Evolutionary conservation across 148 eudicot species (phyloP), one percentile per base, ranked within the genome.

Genomic region (Vaccinium corymbosum): DNA sequence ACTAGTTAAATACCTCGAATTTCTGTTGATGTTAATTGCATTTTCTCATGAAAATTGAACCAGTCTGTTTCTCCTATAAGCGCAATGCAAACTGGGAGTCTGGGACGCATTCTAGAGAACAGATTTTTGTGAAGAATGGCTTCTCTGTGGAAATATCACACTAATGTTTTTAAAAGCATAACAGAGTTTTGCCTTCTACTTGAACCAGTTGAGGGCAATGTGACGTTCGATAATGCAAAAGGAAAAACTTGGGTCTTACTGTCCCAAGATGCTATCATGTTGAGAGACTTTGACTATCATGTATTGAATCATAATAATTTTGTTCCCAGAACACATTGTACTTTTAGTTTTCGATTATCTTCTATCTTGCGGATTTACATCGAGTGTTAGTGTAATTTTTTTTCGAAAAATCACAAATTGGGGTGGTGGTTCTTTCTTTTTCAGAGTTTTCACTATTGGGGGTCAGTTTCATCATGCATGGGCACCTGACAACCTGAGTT

Each of bases 401-500:
- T 7, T n/a, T 4, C 0, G 6, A 42, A 22, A 13, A 1, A 50
- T 16, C 7, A 14, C 27, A 25, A 15, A 56, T 48, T 56, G 8
- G 12, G 59, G 19, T n/a, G 59, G 19, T n/a, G 35, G 3, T 61
- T 52, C 32, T 14, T 59, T 74, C 66, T 13, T 38, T 29, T 74
- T 49, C 80, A 80, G 84, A 85, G 17, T 73, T 83, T 80, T 78
- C 73, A 75, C 52, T 77, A 17, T 46, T 61, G 71, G 71, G 70
- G 29, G 4, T 64, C 32, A 64, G 71, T 1, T 64, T 64, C 71
- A 64, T 10, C 25, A 64, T 64, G 71, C 29, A 64, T 22, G 5
- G 32, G 29, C 71, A 10, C 14, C 32, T 64, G 71, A 64, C 71
- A 22, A 22, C 29, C 71, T 64, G 13, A 64, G 32, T 64, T 64